These are phyloP conservation scores for Peniophora sp. DNA, from an alignment of 1,284 basidiomycete species.

Conservation along the genomic window DNA sequence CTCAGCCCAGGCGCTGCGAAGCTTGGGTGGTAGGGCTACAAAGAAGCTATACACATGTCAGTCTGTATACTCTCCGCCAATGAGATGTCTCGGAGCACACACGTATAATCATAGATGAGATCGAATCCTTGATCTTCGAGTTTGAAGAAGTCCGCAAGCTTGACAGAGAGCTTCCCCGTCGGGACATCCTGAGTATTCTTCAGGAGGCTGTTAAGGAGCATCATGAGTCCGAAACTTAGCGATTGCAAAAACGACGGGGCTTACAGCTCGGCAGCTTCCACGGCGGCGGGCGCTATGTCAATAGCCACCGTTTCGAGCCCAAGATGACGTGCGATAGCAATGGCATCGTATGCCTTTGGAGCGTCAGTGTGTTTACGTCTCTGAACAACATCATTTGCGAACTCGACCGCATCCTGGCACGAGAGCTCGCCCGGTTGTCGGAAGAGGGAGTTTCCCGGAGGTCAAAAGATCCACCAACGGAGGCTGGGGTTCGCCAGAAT, in stretches of 20 bases:
- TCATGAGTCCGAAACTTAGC: neutral
- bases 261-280: slow-evolving; percentile 42
- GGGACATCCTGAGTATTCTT: neutral
- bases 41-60: slow-evolving; percentile 43
- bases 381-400: slow-evolving; percentile 17
- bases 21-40: slow-evolving; percentile 55
- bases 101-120: slow-evolving; percentile 66
- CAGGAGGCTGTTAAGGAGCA: neutral
- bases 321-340: slow-evolving; percentile 41
- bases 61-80: neutral
- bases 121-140: slow-evolving; percentile 37
- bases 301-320: slow-evolving; percentile 43
- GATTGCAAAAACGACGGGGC: slow-evolving; percentile 9
- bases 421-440: slow-evolving; percentile 46
- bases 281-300: slow-evolving; percentile 51
- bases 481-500: slow-evolving; percentile 45
- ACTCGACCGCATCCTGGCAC: slow-evolving; percentile 72
- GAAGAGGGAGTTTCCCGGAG: slow-evolving; percentile 38
- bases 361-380: neutral
- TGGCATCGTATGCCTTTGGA: slow-evolving; percentile 58
- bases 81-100: slow-evolving; percentile 16
- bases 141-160: slow-evolving; percentile 47
- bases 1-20: slow-evolving; percentile 47
- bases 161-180: slow-evolving; percentile 25
- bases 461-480: slow-evolving; percentile 47